Evolutionary conservation across 176 grass and related monocot genomes (phyloP), one percentile per base, ranked within the genome.

Genomic region (Areca catechu): DNA sequence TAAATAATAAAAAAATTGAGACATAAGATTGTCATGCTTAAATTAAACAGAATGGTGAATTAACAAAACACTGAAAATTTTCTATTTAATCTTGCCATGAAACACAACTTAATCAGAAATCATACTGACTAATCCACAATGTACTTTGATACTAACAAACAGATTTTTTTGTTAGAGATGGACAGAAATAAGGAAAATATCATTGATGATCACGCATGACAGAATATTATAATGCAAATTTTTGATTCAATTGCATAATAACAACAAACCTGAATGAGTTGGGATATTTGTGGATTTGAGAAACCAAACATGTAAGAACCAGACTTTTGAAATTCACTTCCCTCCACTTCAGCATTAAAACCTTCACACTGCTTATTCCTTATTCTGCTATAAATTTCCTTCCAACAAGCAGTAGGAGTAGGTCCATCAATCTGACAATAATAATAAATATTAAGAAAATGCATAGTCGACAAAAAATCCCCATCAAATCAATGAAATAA

Each of bases 301-400:
- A 98, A 98, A 22, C 93, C 93, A 92, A 98, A 98, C 93, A 98
- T 92, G 70, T 80, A 79, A 5, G 84, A 92, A 54, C 93, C 93
- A 83, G 84, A 92, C 53, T 80, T 82, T 61, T 85, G 87, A 57
- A 72, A 61, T 72, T 84, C 63, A 70, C 71, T 84, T 84, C 72
- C 72, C 61, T 85, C 84, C 14, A 51, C 65, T 70, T 75, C 88
- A 25, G 72, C 60, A 67, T 73, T 62, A 56, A 63, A 53, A 66
- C 19, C 76, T 73, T 73, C 79, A 28, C 56, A 57, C 22, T 89
- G 84, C 49, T 82, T 85, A 67, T 89, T 73, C 71, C 72, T 98
- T 63, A 98, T 73, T 75, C 65, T 90, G 72, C 55, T 53, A 58
- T 83, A 98, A 67, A 98, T 81, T 74, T 98, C 88, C 71, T 88